A percentile compares a stretch with the other conserved stretches of the same genome.
Evolutionary conservation across 306 rosid species (phyloP).

Genomic region (Nissolia schottii): DNA sequence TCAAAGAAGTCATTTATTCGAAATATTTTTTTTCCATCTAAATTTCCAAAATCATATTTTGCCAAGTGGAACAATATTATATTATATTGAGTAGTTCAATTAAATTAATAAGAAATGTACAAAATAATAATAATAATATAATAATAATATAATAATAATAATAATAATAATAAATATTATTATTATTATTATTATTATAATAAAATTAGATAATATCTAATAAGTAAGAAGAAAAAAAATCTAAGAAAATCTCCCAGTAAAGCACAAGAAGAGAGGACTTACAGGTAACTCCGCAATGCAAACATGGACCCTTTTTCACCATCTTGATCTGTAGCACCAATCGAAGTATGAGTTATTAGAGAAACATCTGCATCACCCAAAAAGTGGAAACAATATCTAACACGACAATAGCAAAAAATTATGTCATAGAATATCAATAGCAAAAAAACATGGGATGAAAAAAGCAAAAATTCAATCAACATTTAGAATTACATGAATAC

Average conservation of each 20-base stretch:
- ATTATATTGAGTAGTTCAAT: not conserved
- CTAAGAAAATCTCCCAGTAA: not conserved
- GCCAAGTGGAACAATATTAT: not conserved
- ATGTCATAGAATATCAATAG: not conserved
- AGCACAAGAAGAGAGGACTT: not conserved
- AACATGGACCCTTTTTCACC: conserved; percentile 15
- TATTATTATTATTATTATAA: no score
- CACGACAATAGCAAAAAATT: not conserved
- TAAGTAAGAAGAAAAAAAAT: not conserved
- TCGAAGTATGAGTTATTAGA: not conserved
- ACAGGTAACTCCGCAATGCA: conserved; percentile 1
- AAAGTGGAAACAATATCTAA: not conserved
- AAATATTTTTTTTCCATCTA: not conserved
- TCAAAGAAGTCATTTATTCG: not conserved
- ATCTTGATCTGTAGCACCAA: not conserved
- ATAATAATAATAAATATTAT: no score
- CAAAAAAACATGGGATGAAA: not conserved
- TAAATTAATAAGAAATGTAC: not conserved
- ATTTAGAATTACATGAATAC: not conserved
- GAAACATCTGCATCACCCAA: not conserved
- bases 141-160: no score
- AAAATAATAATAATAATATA: no score
- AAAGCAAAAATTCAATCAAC: not conserved
- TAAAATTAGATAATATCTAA: no score
- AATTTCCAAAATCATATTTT: not conserved